Evolutionary conservation across 352 stramenopile species (phyloP).

Genomic region (Phytophthora europaea): DNA sequence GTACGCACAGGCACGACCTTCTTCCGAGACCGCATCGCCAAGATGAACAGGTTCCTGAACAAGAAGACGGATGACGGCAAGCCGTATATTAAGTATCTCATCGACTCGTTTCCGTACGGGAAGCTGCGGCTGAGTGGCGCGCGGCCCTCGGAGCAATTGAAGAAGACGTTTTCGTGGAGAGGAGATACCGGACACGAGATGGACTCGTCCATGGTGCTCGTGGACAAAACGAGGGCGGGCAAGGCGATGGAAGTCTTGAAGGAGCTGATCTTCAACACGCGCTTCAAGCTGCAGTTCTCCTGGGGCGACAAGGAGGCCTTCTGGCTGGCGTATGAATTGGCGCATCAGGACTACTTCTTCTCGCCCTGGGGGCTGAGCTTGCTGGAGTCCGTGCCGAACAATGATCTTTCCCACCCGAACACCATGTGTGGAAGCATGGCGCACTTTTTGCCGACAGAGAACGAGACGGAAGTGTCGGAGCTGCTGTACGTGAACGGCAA

Average conservation of each 20-base stretch:
- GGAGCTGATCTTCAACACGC: conserved; percentile 51
- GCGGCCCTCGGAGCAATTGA: conserved; percentile 50
- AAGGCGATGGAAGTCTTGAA: conserved; percentile 56
- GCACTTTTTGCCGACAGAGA: conserved; percentile 50
- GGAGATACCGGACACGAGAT: conserved; percentile 56
- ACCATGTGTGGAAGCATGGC: conserved; percentile 57
- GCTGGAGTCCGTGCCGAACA: conserved; percentile 47
- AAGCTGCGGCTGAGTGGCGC: conserved; percentile 43
- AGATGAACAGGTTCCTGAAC: conserved; percentile 46
- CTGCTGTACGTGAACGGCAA: conserved; percentile 46
- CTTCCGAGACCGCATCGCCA: conserved; percentile 70
- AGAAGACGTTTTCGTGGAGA: conserved; percentile 49
- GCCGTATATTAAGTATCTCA: conserved; percentile 46
- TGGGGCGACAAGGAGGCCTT: conserved; percentile 66
- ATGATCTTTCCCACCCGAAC: conserved; percentile 42
- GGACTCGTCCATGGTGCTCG: conserved; percentile 69
- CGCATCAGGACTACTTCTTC: conserved; percentile 62
- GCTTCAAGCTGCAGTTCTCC: conserved; percentile 58
- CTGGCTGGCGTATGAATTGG: conserved; percentile 66
- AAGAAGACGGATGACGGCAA: conserved; percentile 42
- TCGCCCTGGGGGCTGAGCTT: conserved; percentile 54
- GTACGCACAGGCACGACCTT: conserved; percentile 61
- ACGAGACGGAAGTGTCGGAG: conserved; percentile 27
- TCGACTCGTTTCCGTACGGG: conserved; percentile 58
- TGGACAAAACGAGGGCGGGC: conserved; percentile 48